A percentile compares a stretch with the other conserved stretches of the same genome.
These are phyloP conservation scores for Globisporangium ultimum DNA, from an alignment of 352 stramenopile species.

Conservation along the genomic window DNA sequence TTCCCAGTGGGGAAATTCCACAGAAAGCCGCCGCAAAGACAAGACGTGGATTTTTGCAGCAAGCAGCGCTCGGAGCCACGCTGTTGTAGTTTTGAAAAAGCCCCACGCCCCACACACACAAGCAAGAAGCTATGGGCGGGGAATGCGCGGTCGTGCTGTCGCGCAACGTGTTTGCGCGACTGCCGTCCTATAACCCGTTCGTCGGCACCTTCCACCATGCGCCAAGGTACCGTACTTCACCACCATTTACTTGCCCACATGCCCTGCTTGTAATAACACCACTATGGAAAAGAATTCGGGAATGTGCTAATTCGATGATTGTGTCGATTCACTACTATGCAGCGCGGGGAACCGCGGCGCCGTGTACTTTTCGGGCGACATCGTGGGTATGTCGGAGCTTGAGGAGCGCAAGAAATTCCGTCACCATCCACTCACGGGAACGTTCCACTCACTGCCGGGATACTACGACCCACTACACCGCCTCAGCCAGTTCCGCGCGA, in stretches of 20 bases:
- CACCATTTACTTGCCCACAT: too few species aligned
- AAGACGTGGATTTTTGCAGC: constrained; percentile 1
- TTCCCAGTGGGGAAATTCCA: neutral
- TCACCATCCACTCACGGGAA: constrained; percentile 83
- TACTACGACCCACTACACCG: constrained; percentile 87
- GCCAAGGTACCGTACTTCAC: constrained; percentile 47
- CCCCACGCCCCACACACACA: neutral
- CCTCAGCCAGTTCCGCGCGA: constrained; percentile 54
- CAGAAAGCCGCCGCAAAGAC: constrained; percentile 1
- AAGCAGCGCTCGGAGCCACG: neutral
- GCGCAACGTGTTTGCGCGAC: constrained; percentile 76
- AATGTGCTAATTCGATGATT: too few species aligned
- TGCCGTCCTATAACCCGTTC: constrained; percentile 87
- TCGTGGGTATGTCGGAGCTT: constrained; percentile 85
- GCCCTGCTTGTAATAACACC: too few species aligned
- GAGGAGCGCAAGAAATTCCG: constrained; percentile 89
- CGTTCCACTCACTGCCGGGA: constrained; percentile 82
- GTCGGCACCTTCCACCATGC: constrained; percentile 89
- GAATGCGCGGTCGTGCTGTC: constrained; percentile 40
- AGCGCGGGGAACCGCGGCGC: constrained; percentile 83
- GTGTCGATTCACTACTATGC: neutral
- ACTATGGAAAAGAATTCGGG: too few species aligned
- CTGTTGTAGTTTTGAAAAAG: neutral
- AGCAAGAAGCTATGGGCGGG: constrained; percentile 18
- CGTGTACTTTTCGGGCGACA: constrained; percentile 86